These are phyloP conservation scores for Cudoniella acicularis DNA, from an alignment of 495 filamentous ascomycete genomes.

Conservation along the genomic window DNA sequence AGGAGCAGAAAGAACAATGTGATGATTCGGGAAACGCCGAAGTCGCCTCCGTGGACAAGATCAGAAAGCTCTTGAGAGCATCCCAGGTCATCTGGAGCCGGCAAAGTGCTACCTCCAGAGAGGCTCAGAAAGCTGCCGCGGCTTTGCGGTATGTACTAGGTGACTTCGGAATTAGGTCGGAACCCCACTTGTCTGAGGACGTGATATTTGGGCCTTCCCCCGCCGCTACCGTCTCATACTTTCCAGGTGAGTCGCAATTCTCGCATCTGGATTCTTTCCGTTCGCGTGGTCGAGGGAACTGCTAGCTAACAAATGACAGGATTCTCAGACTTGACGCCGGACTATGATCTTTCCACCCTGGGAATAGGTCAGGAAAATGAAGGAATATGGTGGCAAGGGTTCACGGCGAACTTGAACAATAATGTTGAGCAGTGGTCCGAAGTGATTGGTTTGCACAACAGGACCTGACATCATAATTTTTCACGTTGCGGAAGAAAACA, in stretches of 20 bases:
- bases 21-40: not conserved
- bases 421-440: not conserved
- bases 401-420: too few species aligned
- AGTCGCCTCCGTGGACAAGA: slow-evolving; percentile 5
- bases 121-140: slow-evolving; percentile 21
- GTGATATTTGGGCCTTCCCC: not conserved
- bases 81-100: slow-evolving; percentile 22
- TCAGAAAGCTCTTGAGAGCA: slow-evolving; percentile 16
- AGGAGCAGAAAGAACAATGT: not conserved
- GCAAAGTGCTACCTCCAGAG: slow-evolving; percentile 16
- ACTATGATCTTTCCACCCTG: not conserved
- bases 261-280: not conserved
- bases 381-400: not conserved
- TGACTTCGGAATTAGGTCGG: not conserved
- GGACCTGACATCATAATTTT: not conserved
- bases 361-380: not conserved
- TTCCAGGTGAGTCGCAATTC: not conserved
- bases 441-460: not conserved
- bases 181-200: not conserved
- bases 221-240: not conserved
- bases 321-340: not conserved
- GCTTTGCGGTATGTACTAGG: slow-evolving; percentile 20
- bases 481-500: not conserved
- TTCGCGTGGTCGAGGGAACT: not conserved
- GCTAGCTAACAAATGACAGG: not conserved